phyloP scores from a whole-genome alignment of 768 basidiomycete species.

The Neoboletus subvelutipes region DNA sequence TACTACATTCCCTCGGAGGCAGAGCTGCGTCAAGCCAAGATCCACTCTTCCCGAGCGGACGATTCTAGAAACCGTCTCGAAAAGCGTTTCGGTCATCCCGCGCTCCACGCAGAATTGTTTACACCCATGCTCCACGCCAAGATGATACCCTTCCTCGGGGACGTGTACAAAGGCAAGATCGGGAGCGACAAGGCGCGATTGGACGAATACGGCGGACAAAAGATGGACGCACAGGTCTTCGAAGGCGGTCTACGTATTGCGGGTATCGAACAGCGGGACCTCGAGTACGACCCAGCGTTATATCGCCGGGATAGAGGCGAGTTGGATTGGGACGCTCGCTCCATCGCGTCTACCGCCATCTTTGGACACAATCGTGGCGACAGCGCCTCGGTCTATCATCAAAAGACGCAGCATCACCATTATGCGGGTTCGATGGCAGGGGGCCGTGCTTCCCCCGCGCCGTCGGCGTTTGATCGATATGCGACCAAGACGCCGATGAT shows the following conservation, averaged over 20 bases:
- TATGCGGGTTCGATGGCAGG: conserved; percentile 35
- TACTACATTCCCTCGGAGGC: conserved; percentile 83
- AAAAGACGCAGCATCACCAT: conserved; percentile 37
- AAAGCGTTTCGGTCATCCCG: conserved; percentile 94
- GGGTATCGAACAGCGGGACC: conserved; percentile 72
- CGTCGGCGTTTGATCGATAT: conserved; percentile 57
- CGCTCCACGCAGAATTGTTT: conserved; percentile 81
- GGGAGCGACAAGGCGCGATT: conserved; percentile 61
- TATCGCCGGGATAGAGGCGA: conserved; percentile 84
- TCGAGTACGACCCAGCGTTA: conserved; percentile 78
- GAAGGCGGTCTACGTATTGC: conserved; percentile 83
- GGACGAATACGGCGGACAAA: conserved; percentile 76
- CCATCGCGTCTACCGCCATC: conserved; percentile 60
- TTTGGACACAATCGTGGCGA: conserved; percentile 41
- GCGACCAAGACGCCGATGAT: conserved; percentile 47
- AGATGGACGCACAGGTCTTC: conserved; percentile 69
- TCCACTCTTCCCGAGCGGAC: conserved; percentile 79
- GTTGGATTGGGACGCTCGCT: conserved; percentile 83
- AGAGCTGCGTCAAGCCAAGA: conserved; percentile 71
- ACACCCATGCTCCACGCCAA: conserved; percentile 86
- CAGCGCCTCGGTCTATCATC: conserved; percentile 40
- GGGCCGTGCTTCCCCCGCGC: conserved; percentile 40
- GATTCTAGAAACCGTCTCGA: conserved; percentile 69
- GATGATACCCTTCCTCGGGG: conserved; percentile 74
- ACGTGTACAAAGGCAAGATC: conserved; percentile 78